Conservation (phyloP, 1,284 basidiomycete species). For the Sanghuangporus sanghuang region DNA sequence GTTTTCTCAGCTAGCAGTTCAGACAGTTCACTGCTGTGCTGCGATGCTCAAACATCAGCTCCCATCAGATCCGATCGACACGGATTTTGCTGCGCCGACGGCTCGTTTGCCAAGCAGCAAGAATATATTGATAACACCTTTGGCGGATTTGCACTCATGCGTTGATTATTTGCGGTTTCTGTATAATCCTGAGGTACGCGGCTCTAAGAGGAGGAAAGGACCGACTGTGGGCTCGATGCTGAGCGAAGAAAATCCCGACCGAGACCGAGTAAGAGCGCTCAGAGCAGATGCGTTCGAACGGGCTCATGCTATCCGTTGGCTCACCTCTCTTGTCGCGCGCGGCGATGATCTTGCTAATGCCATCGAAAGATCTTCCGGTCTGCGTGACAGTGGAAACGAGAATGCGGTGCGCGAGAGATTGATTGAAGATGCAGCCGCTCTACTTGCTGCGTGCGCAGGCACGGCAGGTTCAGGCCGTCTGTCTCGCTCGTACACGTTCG, state of each 20-base stretch:
- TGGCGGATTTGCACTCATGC: conserved; percentile 21
- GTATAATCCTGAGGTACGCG: conserved; percentile 33
- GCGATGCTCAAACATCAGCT: background rate
- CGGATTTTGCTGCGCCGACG: conserved; percentile 18
- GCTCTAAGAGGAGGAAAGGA: conserved; percentile 23
- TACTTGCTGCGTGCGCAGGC: conserved; percentile 36
- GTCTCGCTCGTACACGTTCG: conserved; percentile 38
- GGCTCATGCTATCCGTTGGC: conserved; percentile 63
- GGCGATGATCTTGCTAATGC: conserved; percentile 6
- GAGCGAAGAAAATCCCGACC: background rate
- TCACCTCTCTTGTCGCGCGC: conserved; percentile 50
- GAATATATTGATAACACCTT: conserved; percentile 21
- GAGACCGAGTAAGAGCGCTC: background rate
- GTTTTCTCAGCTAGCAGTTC: too few species aligned
- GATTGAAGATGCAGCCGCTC: conserved; percentile 48
- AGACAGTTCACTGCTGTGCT: too few species aligned
- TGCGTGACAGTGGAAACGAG: conserved; percentile 18
- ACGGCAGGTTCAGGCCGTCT: conserved; percentile 36
- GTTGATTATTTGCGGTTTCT: conserved; percentile 27
- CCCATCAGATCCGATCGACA: too few species aligned
- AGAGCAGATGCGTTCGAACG: conserved; percentile 61
- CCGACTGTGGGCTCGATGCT: background rate
- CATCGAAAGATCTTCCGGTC: background rate
- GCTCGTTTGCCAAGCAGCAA: conserved; percentile 25
- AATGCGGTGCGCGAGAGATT: conserved; percentile 28